These are phyloP conservation scores for Boletus coccyginus DNA, from an alignment of 768 basidiomycete species.

Conservation along the genomic window DNA sequence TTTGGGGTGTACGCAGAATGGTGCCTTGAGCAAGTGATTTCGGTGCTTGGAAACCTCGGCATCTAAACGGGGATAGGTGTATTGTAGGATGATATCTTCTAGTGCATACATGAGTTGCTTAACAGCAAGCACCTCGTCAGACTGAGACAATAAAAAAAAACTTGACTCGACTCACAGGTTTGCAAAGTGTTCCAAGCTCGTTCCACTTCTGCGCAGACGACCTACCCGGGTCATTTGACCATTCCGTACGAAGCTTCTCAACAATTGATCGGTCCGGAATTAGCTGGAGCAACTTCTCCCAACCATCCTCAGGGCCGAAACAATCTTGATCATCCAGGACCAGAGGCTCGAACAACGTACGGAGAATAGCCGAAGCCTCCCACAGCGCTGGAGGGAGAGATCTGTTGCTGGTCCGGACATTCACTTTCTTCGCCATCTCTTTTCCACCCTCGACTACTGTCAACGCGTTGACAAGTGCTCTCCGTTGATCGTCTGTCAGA, in stretches of 20 bases:
- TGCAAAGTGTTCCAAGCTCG: slow-evolving; percentile 46
- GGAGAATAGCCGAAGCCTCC: slow-evolving; percentile 53
- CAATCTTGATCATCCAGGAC: slow-evolving; percentile 69
- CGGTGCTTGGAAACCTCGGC: slow-evolving; percentile 96
- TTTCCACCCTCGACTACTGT: slow-evolving; percentile 81
- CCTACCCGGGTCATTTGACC: slow-evolving; percentile 51
- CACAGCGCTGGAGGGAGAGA: slow-evolving; percentile 71
- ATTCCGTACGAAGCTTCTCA: slow-evolving; percentile 50
- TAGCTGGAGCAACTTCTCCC: slow-evolving; percentile 68
- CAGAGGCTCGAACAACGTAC: slow-evolving; percentile 55
- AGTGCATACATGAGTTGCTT: slow-evolving; percentile 43
- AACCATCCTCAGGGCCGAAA: slow-evolving; percentile 53
- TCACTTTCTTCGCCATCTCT: slow-evolving; percentile 79
- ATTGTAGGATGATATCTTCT: slow-evolving; percentile 89
- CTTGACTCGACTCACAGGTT: slow-evolving; percentile 9
- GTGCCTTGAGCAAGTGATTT: slow-evolving; percentile 95
- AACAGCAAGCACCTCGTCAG: background rate
- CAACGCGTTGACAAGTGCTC: slow-evolving; percentile 82
- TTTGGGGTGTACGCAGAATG: slow-evolving; percentile 58
- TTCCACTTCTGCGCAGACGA: slow-evolving; percentile 74
- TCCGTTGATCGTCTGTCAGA: slow-evolving; percentile 88
- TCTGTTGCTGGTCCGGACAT: slow-evolving; percentile 50
- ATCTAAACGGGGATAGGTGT: slow-evolving; percentile 95
- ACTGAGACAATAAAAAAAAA: no score
- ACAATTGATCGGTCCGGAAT: slow-evolving; percentile 62